phyloP scores from a whole-genome alignment of 2,329 filamentous ascomycete species.

The Epichloe hybrida region DNA sequence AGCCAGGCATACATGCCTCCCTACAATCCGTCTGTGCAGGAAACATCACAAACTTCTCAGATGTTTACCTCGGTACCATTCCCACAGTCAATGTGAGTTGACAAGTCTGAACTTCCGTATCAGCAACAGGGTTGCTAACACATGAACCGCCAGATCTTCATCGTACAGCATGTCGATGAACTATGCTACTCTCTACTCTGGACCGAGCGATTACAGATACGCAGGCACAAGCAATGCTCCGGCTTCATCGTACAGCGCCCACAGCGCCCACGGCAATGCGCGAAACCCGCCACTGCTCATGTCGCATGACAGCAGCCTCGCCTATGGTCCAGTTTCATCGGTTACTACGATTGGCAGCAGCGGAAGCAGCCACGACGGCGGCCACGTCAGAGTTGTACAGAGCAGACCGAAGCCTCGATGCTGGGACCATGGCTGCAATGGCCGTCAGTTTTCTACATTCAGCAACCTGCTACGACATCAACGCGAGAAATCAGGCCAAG shows the following conservation, averaged over 20 bases:
- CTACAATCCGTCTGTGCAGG: constrained; percentile 35
- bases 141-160: constrained; percentile 16
- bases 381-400: constrained; percentile 55
- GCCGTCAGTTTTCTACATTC: constrained; percentile 88
- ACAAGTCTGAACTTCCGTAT: background rate
- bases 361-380: constrained; percentile 22
- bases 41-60: constrained; percentile 25
- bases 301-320: constrained; percentile 24
- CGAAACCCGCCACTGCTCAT: constrained; percentile 26
- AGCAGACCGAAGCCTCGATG: constrained; percentile 86
- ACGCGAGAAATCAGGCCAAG: constrained; percentile 84
- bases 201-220: constrained; percentile 26
- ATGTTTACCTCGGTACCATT: constrained; percentile 20
- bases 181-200: constrained; percentile 25
- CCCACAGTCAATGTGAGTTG: constrained; percentile 23
- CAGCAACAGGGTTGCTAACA: constrained; percentile 3
- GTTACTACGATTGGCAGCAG: constrained; percentile 23
- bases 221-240: constrained; percentile 4
- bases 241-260: too few relatives aligned
- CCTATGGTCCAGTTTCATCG: constrained; percentile 28
- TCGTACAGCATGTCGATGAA: constrained; percentile 31
- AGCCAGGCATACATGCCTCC: constrained; percentile 33
- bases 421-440: constrained; percentile 95
- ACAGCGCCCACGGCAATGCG: constrained; percentile 15
- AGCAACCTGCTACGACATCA: constrained; percentile 90